A percentile compares a stretch with the other conserved stretches of the same genome.
These are phyloP conservation scores for Colletotrichum sp. DNA, from an alignment of 2,329 filamentous ascomycete genomes.

Conservation along the genomic window DNA sequence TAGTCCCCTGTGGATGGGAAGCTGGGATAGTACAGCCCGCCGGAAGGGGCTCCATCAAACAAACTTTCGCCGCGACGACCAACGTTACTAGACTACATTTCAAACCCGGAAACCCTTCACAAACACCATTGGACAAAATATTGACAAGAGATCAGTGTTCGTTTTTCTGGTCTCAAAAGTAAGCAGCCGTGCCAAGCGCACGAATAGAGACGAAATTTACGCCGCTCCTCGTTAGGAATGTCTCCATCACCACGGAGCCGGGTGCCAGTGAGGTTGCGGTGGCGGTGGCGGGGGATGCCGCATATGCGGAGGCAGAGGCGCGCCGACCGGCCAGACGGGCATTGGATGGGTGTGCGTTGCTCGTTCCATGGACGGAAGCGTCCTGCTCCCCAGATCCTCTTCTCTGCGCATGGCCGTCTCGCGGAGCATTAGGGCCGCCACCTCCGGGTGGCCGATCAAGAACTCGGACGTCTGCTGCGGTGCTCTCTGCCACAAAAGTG, in stretches of 20 bases:
- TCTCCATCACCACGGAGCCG: not conserved
- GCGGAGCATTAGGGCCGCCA: slow-evolving; percentile 49
- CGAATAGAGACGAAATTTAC: not conserved
- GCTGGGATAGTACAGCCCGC: not conserved
- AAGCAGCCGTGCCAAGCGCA: not conserved
- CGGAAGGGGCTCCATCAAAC: not conserved
- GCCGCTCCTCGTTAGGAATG: not conserved
- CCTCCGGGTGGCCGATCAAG: slow-evolving; percentile 47
- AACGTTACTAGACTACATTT: not conserved
- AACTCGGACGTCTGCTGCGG: slow-evolving; percentile 47
- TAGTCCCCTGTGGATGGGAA: not conserved
- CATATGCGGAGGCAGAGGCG: slow-evolving; percentile 14
- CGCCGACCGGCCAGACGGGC: slow-evolving; percentile 2
- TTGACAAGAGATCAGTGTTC: not conserved
- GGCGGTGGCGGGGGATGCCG: slow-evolving; percentile 11
- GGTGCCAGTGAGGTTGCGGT: slow-evolving; percentile 14
- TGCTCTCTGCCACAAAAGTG: slow-evolving; percentile 44
- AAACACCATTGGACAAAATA: not conserved
- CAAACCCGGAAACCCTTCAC: not conserved
- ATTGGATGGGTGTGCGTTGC: not conserved
- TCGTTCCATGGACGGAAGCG: slow-evolving; percentile 50
- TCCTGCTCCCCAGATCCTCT: slow-evolving; percentile 36
- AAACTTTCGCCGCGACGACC: not conserved
- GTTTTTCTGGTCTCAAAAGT: not conserved
- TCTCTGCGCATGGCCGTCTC: slow-evolving; percentile 51